These are phyloP conservation scores for Leishmania arabica DNA, from an alignment of 208 protist species.

Conservation along the genomic window DNA sequence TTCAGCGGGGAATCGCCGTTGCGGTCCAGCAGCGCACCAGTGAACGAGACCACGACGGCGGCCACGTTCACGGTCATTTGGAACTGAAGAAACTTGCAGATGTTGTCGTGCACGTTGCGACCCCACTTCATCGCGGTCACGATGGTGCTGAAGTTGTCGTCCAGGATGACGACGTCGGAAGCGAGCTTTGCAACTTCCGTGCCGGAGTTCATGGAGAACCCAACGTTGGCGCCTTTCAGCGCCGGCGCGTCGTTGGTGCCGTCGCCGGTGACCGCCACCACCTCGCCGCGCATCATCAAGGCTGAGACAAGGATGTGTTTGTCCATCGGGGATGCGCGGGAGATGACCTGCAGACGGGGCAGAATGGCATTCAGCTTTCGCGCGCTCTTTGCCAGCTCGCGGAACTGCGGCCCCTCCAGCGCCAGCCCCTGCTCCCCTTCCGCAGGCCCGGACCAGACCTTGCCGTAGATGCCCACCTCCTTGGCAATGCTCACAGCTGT, in stretches of 20 bases:
- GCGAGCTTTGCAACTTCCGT: slow-evolving; percentile 95
- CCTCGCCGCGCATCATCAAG: slow-evolving; percentile 73
- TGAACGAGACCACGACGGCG: slow-evolving; percentile 90
- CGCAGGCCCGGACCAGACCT: slow-evolving; percentile 24
- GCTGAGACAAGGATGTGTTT: slow-evolving; percentile 87
- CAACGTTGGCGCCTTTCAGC: slow-evolving; percentile 98
- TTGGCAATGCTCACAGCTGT: slow-evolving; percentile 94
- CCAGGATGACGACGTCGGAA: slow-evolving; percentile 95
- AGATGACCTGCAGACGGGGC: slow-evolving; percentile 90
- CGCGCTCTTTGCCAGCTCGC: slow-evolving; percentile 66
- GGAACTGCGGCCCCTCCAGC: slow-evolving; percentile 92
- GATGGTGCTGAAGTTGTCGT: slow-evolving; percentile 98
- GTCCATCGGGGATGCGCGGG: slow-evolving; percentile 95
- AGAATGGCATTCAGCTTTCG: slow-evolving; percentile 55
- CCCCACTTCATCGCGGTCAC: slow-evolving; percentile 98
- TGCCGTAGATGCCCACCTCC: slow-evolving; percentile 34
- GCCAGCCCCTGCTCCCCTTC: slow-evolving; percentile 39
- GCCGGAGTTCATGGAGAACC: slow-evolving; percentile 95
- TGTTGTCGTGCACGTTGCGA: slow-evolving; percentile 97
- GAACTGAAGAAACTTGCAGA: slow-evolving; percentile 99
- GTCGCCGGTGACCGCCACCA: slow-evolving; percentile 96
- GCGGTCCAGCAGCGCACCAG: slow-evolving; percentile 81
- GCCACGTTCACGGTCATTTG: slow-evolving; percentile 97
- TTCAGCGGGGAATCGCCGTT: slow-evolving; percentile 85
- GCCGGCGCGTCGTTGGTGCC: slow-evolving; percentile 98